Conservation (phyloP, 1,139 yeast species). For the Hyphopichia khmerensis region DNA sequence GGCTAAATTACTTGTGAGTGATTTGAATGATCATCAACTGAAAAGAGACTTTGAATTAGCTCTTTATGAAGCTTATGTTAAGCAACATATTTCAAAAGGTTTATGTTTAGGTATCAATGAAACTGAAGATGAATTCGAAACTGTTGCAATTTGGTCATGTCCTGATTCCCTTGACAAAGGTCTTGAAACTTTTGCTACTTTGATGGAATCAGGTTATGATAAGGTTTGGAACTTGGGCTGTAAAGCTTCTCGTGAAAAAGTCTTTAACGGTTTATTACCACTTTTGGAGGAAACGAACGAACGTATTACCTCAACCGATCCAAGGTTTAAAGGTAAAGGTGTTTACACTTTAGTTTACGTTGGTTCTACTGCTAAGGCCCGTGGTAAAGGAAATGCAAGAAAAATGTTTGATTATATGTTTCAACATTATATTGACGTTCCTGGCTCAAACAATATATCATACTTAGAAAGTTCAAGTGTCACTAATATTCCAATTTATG, state of each 20-base stretch:
- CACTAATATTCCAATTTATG: conserved; percentile 56
- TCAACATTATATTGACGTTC: conserved; percentile 47
- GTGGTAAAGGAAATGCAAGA: conserved; percentile 70
- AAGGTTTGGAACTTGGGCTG: conserved; percentile 52
- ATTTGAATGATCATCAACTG: conserved; percentile 36
- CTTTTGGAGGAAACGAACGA: conserved; percentile 52
- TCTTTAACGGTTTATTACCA: conserved; percentile 57
- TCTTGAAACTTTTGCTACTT: conserved; percentile 47
- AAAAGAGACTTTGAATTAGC: conserved; percentile 42
- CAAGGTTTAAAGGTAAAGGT: conserved; percentile 37
- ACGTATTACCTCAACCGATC: conserved; percentile 32
- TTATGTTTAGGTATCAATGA: conserved; percentile 51
- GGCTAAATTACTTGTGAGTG: conserved; percentile 46
- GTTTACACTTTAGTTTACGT: conserved; percentile 60
- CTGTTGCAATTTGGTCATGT: conserved; percentile 62
- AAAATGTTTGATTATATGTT: conserved; percentile 58
- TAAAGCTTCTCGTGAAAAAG: conserved; percentile 51
- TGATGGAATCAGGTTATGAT: conserved; percentile 59
- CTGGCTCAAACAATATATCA: conserved; percentile 33
- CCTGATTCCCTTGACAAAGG: conserved; percentile 49
- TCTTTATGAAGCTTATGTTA: conserved; percentile 56
- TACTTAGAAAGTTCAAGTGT: conserved; percentile 62
- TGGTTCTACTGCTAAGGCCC: conserved; percentile 56
- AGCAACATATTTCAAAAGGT: conserved; percentile 58
- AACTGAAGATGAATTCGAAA: conserved; percentile 50